Base-by-base conservation (phyloP, 1,139 yeast genomes). In the Pichiaceae sp. region DNA sequence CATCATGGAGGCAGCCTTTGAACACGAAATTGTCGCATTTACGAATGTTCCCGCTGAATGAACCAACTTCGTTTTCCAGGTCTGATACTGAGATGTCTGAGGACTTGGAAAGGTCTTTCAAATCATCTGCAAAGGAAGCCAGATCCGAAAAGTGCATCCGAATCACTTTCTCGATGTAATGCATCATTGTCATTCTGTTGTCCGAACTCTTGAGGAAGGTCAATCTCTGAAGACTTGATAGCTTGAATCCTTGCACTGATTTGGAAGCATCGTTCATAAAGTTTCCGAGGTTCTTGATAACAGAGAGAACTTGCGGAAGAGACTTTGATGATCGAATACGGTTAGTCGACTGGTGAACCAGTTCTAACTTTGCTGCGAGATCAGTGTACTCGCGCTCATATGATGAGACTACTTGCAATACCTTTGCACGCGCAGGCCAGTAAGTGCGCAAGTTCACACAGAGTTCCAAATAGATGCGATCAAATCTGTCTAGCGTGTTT, bases 391-490 rank as follows among this genome's bases (percentile, higher is more conserved):
- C 96, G 42, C 75, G 72, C 43, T 78, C 78, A 57, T 77, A 85
- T 0, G 86, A 78, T 39, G 75, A 75, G 4, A 75, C 62, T 26
- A 85, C 64, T 32, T 83, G 57, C 29, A 91, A 63, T 2, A 94
- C 87, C 34, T 86, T 64, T n/a, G 95, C 78, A 46, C 98, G 67
- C 1, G 87, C 73, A 42, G 74, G 72, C 98, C 98, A 91, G 55
- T 91, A 91, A 41, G 71, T 71, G 42, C 83, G 72, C 52, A 91
- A 61, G 50, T 87, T 84, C 57, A 74, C 83, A 49, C 87, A 82
- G 20, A 89, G 64, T 47, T 80, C 89, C 37, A 91, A 63, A 53
- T 73, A 91, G 1, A 91, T 67, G 42, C 84, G 70, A 56, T 91
- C 98, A 2, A 91, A 78, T 33, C 96, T 66, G 38, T 82, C 91